Conservation (phyloP, 306 rosid genomes). For the Mucuna pruriens region DNA sequence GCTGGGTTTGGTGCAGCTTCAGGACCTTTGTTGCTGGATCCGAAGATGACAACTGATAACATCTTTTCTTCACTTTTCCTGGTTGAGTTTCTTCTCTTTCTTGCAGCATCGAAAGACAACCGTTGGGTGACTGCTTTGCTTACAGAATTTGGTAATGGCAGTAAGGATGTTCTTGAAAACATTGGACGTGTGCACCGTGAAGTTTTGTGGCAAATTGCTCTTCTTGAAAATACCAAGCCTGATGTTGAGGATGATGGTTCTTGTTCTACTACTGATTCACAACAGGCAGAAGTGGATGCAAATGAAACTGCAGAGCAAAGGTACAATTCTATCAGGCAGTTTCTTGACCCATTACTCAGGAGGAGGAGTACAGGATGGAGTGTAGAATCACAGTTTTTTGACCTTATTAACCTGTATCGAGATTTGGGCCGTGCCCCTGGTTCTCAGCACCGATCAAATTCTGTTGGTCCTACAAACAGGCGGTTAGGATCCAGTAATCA, state of each 20-base stretch:
- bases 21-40: conserved; percentile 72
- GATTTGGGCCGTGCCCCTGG: conserved; percentile 83
- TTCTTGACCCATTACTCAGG: conserved; percentile 87
- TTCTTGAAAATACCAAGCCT: conserved; percentile 79
- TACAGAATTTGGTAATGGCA: conserved; percentile 82
- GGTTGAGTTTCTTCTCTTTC: conserved; percentile 90
- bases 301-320: conserved; percentile 88
- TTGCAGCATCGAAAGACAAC: conserved; percentile 96
- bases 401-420: conserved; percentile 83
- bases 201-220: conserved; percentile 91
- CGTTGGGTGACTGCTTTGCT: conserved; percentile 93
- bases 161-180: conserved; percentile 89
- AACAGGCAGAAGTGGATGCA: conserved; percentile 64
- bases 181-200: conserved; percentile 85
- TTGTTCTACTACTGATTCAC: conserved; percentile 70
- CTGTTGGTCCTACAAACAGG: conserved; percentile 58
- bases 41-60: conserved; percentile 68
- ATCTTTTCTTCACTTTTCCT: conserved; percentile 77
- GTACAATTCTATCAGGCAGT: conserved; percentile 87
- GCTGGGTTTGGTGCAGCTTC: conserved; percentile 63
- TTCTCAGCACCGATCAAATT: conserved; percentile 66
- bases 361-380: conserved; percentile 94
- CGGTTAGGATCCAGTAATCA: conserved; percentile 62
- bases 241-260: conserved; percentile 67
- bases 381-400: conserved; percentile 92